phyloP scores from a whole-genome alignment of 352 stramenopile species.

The Pythium grandisporangium region DNA sequence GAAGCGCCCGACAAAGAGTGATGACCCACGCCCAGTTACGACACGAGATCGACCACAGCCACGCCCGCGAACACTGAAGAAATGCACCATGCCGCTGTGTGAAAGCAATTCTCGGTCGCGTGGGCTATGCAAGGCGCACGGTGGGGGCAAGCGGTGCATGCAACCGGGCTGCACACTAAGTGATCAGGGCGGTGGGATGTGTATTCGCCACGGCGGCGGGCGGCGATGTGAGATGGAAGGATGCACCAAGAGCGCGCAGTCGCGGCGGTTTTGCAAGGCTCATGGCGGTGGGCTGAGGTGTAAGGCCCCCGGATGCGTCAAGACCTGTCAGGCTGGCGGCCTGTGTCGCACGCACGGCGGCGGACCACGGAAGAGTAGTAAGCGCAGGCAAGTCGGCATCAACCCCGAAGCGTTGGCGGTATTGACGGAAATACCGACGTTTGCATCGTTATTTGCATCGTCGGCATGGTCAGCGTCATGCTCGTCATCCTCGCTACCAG shows the following conservation, averaged over 20 bases:
- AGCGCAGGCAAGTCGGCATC: conserved; percentile 4
- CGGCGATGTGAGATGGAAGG: conserved; percentile 37
- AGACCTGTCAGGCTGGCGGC: conserved; percentile 34
- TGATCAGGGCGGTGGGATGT: conserved; percentile 21
- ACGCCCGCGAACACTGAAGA: conserved; percentile 10
- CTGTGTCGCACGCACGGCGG: conserved; percentile 38
- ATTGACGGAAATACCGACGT: too few species aligned
- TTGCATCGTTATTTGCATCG: too few species aligned
- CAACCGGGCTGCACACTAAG: conserved; percentile 8
- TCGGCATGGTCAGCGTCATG: too few species aligned
- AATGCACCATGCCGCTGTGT: conserved; percentile 8
- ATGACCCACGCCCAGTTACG: background rate
- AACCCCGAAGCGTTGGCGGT: too few species aligned
- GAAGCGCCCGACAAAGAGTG: too few species aligned
- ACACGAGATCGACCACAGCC: too few species aligned
- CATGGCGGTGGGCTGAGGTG: conserved; percentile 38
- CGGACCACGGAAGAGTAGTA: too few species aligned
- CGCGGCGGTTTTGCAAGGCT: conserved; percentile 44
- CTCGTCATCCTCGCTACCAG: too few species aligned
- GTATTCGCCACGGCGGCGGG: conserved; percentile 71
- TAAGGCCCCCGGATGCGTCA: conserved; percentile 22
- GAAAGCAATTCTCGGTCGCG: conserved; percentile 12
- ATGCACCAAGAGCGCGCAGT: conserved; percentile 45
- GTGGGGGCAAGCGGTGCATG: conserved; percentile 5
- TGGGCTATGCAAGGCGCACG: conserved; percentile 9